Evolutionary conservation across 1,139 yeast genomes (phyloP), one percentile per base, ranked within the genome.

Genomic region (Meyerozyma elateridarum): DNA sequence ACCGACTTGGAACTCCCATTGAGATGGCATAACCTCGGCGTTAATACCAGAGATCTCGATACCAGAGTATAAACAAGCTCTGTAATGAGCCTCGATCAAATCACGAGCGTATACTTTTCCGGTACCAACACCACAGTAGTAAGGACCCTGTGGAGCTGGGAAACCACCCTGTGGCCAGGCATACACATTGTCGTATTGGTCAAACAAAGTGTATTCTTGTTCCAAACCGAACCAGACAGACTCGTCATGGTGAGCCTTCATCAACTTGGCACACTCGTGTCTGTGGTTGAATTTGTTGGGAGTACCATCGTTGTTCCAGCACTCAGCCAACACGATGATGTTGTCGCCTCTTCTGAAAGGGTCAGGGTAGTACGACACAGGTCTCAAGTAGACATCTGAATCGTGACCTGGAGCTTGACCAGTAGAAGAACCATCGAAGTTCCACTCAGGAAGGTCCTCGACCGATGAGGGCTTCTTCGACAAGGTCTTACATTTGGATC

Each of bases 61-160:
- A 56, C 96, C 97, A 44, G 97, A 79, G 61, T 85, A 83, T 45
- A 91, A 74, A 73, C 96, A 88, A 44, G 98, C 98, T 65, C 94
- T 81, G 83, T 91, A 91, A 72, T 91, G 98, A 41, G 98, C 97
- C 73, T 91, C 98, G 52, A 91, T 89, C 38, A 91, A 88, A 59
- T 91, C 98, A 72, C 98, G 82, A 56, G 97, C 96, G 63, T 82
- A 85, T 42, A 91, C 98, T 72, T 87, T 89, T 57, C 97, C 96
- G 54, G 96, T 79, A 70, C 98, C 98, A 46, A 91, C 98, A 79
- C 98, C 98, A 75, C 98, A 91, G 81, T 91, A 91, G 83, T 89
- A 91, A 41, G 98, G 98, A 49, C 98, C 98, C 73, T 91, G 98
- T 46, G 98, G 98, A 48, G 96, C 98, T 59, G 98, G 98, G 91